Evolutionary conservation across 306 rosid species (phyloP), one percentile per base, ranked within the genome.

Genomic region (Cucurbita argyrosperma): DNA sequence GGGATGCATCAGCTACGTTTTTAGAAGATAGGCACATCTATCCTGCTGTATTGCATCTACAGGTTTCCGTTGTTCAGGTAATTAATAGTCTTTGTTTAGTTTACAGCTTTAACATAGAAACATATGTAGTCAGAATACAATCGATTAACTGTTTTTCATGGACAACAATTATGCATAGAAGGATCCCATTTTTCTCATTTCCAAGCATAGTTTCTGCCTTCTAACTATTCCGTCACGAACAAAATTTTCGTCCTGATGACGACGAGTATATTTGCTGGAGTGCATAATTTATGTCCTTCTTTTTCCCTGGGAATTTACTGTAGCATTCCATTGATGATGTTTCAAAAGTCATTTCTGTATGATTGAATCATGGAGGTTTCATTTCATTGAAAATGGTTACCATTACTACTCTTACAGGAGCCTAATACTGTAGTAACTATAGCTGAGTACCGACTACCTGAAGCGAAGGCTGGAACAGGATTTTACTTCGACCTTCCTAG

Each of bases 401-500:
- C 54, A 38, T 70, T 30, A 46, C 8, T 30, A 52, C 8, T 58
- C 14, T 55, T 9, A 23, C 96, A 94, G 98, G 97, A 94, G 62
- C 40, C 88, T 55, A 81, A 88, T 42, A 67, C 72, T 87, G 73
- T 79, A 85, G 88, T 89, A 62, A 83, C 85, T 18, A 72, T 95
- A 3, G 97, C 88, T 0, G 92, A 95, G 77, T 95, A 88, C 82
- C 95, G 99, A 75, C 76, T 95, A 78, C 99, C 99, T 10, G 99
- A 95, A 83, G 88, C 90, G 7, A 91, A 81, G 88, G 83, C 81
- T 10, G 99, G 97, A 82, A 91, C 96, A 11, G 87, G 89, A 2
- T 71, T 95, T 90, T 95, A 95, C 92, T 95, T 95, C n/a, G 96
- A 95, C 80, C 89, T 95, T 80, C 86, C 96, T 35, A 75, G 81